Evolutionary conservation across 2,329 filamentous ascomycete genomes (phyloP), one percentile per base, ranked within the genome.

Genomic region (Exutisphaerella laricina): DNA sequence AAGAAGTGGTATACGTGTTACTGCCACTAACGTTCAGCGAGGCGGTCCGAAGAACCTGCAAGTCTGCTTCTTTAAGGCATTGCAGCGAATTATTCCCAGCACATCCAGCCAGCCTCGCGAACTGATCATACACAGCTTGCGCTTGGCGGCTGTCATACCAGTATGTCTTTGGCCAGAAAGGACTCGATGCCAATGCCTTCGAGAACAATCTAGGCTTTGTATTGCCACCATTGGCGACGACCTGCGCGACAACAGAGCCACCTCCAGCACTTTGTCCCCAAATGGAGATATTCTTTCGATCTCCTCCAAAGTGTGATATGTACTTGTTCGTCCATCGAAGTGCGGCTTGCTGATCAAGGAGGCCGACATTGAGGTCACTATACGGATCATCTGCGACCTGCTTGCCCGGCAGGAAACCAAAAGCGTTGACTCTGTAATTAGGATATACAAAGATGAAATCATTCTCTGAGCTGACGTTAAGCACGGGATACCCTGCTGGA

Each of bases 111-210:
- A 72, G 58, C 14, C 63, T 58, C 1, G 67, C 67, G 5, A 78
- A 63, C 20, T 61, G 59, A 34, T 70, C 61, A 51, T 77, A 80
- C 0, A 77, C 62, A 6, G 55, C 65, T 52, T 80, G 75, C 1
- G 73, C 70, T 56, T 77, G 68, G 1, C 67, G 62, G 4, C 63
- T 63, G 49, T 78, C 69, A 56, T 74, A 73, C 5, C 57, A 54
- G 57, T 79, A 78, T 10, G 75, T 78, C 58, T 78, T 78, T 1
- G 74, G 72, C 77, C 76, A 79, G 56, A 76, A 80, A 0, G 77
- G 77, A 5, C 69, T 73, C 48, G 68, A 73, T 18, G 68, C 63
- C 37, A 79, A 62, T 0, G 76, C 76, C 46, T 69, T 71, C 4
- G 47, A 61, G 51, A 79, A 79, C 0, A 78, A 62, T 3, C 58